Evolutionary conservation across 106 monocot genomes (phyloP), one percentile per base, ranked within the genome.

Genomic region (Dendrobium huoshanense): DNA sequence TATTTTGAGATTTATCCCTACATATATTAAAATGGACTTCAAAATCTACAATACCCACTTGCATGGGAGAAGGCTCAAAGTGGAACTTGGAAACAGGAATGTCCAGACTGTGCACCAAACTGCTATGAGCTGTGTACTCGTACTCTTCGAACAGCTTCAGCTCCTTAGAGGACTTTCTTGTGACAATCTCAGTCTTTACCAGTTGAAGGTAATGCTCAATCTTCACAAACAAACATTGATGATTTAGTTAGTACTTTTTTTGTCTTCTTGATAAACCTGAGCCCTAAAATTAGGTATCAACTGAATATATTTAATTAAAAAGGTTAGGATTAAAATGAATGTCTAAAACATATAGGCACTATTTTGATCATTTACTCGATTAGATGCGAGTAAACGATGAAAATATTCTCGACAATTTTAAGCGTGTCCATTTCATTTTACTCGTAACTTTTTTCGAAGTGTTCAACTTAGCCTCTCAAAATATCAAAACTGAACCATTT

Each of bases 201-300:
- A 92, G 79, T 76, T 98, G 98, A 47, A 98, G 82, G 76, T 98
- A 98, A 84, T 98, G 98, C 85, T 98, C 98, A 75, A 98, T 98
- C 95, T 95, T 83, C 68, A 83, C 0, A 84, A 58, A 75, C 15
- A 82, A 16, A 81, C 18, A 4, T 13, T 51, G 51, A 51, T 10
- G 51, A 15, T 51, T 51, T 51, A 15, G 51, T 51, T 13, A 11
- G 10, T 13, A 13, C 13, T 51, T 13, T 51, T 13, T 48, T 48
- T 48, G 11, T 48, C 11, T 48, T 48, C 11, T 48, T 48, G 48
- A 7, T 48, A 48, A 48, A 48, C 48, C 48, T 48, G 48, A 48
- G 48, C 48, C 11, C 11, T 48, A 9, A 7, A 48, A 48, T 48
- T 48, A 11, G 11, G 48, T 48, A 7, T 45, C 8, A 45, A 45